phyloP scores from a whole-genome alignment of 805 yeast genomes.

The Ogataea henricii region DNA sequence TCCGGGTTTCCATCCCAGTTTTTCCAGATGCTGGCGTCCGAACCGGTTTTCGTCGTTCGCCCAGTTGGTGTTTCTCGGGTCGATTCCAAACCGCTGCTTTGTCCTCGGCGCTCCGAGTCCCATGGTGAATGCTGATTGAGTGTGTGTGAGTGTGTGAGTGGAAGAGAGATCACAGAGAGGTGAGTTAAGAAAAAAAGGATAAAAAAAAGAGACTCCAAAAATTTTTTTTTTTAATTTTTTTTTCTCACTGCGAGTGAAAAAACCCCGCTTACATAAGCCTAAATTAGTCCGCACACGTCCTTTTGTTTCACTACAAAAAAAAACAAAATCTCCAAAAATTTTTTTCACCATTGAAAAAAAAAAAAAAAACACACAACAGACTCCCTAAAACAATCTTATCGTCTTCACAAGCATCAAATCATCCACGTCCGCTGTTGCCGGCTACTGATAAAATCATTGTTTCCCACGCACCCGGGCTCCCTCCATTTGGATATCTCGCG shows the following conservation, averaged over 20 bases:
- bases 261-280: not conserved
- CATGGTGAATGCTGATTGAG: too few species aligned
- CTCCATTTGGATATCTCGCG: not conserved
- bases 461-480: not conserved
- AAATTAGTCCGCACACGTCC: not conserved
- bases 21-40: conserved; percentile 83
- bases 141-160: not conserved
- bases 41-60: conserved; percentile 80
- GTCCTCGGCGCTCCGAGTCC: conserved; percentile 80
- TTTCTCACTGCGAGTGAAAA: too few species aligned
- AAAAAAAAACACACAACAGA: conserved; percentile 1
- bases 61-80: conserved; percentile 95
- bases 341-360: not conserved
- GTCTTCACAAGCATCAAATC: not conserved
- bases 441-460: not conserved
- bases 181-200: not conserved
- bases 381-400: too few species aligned
- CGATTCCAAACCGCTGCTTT: conserved; percentile 84
- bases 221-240: conserved; percentile 1
- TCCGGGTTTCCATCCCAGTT: conserved; percentile 93
- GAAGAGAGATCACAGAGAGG: too few species aligned
- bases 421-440: not conserved
- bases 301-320: too few species aligned
- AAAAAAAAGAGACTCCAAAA: not conserved
- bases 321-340: not conserved